These are phyloP conservation scores for Ambrosia artemisiifolia DNA, from an alignment of 129 eudicot species.

Conservation along the genomic window DNA sequence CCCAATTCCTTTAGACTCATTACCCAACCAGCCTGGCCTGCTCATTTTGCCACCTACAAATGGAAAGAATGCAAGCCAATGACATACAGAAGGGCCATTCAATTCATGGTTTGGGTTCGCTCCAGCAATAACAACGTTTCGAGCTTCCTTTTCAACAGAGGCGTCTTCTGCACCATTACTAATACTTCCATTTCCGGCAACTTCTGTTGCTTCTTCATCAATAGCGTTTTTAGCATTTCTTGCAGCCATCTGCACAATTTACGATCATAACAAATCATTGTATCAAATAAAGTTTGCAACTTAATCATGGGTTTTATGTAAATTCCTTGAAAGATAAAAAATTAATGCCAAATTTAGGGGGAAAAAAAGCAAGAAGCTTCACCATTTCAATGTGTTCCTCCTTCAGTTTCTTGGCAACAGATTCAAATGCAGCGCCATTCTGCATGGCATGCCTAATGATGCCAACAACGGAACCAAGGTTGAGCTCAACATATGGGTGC, in stretches of 20 bases:
- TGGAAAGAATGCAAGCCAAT: background rate
- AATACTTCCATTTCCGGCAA: conserved; percentile 20
- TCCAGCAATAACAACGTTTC: conserved; percentile 34
- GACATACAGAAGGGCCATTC: conserved; percentile 30
- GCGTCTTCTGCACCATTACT: conserved; percentile 27
- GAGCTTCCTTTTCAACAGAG: conserved; percentile 29
- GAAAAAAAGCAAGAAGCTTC: conserved; percentile 1
- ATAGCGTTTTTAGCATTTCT: conserved; percentile 25
- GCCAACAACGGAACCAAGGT: conserved; percentile 61
- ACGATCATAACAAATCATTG: background rate
- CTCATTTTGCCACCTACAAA: background rate
- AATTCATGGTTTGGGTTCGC: conserved; percentile 33
- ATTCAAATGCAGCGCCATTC: conserved; percentile 72
- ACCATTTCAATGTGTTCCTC: conserved; percentile 48
- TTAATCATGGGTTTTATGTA: background rate
- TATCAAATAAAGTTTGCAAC: conserved; percentile 4
- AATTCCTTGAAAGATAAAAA: background rate
- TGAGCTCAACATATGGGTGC: conserved; percentile 68
- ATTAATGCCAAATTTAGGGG: background rate
- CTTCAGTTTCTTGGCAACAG: conserved; percentile 52
- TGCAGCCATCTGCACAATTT: conserved; percentile 28
- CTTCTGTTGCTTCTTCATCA: conserved; percentile 26
- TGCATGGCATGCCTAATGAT: conserved; percentile 63
- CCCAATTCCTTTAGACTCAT: background rate
- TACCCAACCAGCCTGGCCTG: background rate